Conservation (phyloP, 768 basidiomycete genomes). For the Cystobasidium onofrii region DNA sequence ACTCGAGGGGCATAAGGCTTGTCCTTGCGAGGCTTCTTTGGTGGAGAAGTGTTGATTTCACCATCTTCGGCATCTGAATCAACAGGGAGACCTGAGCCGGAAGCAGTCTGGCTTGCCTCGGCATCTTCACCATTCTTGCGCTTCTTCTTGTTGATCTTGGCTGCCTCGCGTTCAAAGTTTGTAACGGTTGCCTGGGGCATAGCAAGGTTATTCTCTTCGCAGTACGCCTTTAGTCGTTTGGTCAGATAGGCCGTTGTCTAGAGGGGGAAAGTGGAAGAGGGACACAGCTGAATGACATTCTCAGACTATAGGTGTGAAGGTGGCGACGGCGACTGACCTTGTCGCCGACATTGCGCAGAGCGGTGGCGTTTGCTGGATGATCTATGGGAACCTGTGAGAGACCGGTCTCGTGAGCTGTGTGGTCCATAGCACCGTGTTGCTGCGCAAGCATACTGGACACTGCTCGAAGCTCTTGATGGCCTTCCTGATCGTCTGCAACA, state of each 20-base stretch:
- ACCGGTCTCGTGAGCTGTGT: background rate
- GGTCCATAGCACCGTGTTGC: too few species aligned
- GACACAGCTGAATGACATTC: background rate
- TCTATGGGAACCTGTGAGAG: background rate
- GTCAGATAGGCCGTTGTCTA: conserved; percentile 8
- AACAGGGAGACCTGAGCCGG: background rate
- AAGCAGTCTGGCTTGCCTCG: background rate
- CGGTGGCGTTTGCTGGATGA: background rate
- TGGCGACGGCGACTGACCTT: background rate
- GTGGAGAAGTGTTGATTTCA: conserved; percentile 8
- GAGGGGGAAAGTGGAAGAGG: background rate
- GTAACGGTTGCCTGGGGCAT: background rate
- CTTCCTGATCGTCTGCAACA: background rate
- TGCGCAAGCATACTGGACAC: background rate
- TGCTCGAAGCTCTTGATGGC: conserved; percentile 21
- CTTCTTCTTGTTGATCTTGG: conserved; percentile 19
- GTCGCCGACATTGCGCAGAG: conserved; percentile 2
- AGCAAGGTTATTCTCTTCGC: background rate
- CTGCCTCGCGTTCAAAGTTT: background rate
- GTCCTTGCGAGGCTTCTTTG: background rate
- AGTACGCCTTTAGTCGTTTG: conserved; percentile 6
- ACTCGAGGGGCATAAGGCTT: conserved; percentile 11
- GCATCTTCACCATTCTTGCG: background rate
- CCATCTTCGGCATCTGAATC: background rate
- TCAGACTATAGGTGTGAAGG: too few species aligned